A percentile compares a stretch with the other conserved stretches of the same genome.
Conservation (phyloP, 306 rosid genomes). For the Cucurbita ficifolia region DNA sequence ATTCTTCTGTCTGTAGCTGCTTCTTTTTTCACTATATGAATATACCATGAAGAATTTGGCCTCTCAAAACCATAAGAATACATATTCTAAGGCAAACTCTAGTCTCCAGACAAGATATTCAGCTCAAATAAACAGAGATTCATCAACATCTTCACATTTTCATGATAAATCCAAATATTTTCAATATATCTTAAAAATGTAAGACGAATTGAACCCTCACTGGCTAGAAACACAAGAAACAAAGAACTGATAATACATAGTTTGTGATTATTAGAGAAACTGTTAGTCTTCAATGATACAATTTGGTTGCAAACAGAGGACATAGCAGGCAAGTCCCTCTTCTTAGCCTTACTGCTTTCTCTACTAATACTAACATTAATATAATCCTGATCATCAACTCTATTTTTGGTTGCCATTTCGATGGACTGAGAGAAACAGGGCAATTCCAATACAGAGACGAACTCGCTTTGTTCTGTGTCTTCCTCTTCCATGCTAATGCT, state of each 20-base stretch:
- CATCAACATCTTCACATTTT: neutral
- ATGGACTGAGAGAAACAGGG: neutral
- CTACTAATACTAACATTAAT: neutral
- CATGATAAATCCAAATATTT: neutral
- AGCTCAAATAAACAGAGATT: neutral
- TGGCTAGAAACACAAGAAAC: neutral
- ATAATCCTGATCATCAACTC: neutral
- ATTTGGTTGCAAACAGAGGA: neutral
- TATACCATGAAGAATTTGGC: conserved; percentile 2
- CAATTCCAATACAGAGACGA: neutral
- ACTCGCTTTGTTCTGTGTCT: neutral
- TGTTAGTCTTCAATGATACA: neutral
- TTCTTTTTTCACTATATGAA: neutral
- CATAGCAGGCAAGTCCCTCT: neutral
- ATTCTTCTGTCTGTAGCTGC: neutral
- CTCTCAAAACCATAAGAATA: neutral
- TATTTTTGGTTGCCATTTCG: neutral
- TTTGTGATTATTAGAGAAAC: neutral
- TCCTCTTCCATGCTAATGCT: conserved; percentile 8
- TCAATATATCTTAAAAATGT: neutral
- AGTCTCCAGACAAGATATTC: neutral
- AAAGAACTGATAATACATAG: conserved; percentile 1
- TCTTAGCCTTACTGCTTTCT: neutral
- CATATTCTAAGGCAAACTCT: neutral
- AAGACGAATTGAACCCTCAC: neutral